Base-by-base conservation (phyloP, 2,329 filamentous ascomycete genomes). In the Aspergillus brasiliensis region DNA sequence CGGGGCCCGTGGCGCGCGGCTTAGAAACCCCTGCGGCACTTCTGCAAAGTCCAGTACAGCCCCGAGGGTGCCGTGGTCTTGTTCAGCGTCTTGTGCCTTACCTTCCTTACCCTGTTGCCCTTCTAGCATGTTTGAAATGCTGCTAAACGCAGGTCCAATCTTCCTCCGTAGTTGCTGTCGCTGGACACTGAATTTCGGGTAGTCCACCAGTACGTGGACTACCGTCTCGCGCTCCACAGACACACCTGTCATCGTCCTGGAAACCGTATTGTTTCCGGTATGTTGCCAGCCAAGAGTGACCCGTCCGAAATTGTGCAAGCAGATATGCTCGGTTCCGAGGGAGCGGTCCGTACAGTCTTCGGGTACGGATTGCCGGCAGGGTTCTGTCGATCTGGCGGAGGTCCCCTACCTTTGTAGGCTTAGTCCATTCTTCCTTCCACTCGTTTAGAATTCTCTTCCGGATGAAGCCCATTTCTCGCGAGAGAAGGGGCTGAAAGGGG, bases 211-310 rank as follows among this genome's bases (percentile, higher is more conserved):
- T 17, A 68, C 58, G 42, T 70, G 62, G 15, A 58, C 46, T 13
- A 70, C 60, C 8, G 58, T 70, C 44, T 69, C 19, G 60, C 17
- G 58, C 61, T 10, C 68, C 63, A 48, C 60, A 68, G 48, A 60
- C 60, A 56, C 65, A 67, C 23, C 56, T 48, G 34, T 67, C 60
- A 17, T 57, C 52, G 1, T 62, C 53, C n/a, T 23, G n/a, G 46
- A 62, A 67, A 17, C 62, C 47, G 8, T 57, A 34, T 11, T 21
- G 31, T 56, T 63, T 67, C 3, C n/a, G 37, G 53, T 64, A 60
- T 31, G 53, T 64, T n/a, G 60, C 62, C 42, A 71, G 56, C 68
- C 63, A 69, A 27, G 54, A 66, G 44, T 69, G 62, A 38, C 65
- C 65, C 15, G 63, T 68, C 28, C 65, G 64, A 17, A 69, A 57